Conservation (phyloP, 345 rosid species). For the Bretschneidera sinensis region DNA sequence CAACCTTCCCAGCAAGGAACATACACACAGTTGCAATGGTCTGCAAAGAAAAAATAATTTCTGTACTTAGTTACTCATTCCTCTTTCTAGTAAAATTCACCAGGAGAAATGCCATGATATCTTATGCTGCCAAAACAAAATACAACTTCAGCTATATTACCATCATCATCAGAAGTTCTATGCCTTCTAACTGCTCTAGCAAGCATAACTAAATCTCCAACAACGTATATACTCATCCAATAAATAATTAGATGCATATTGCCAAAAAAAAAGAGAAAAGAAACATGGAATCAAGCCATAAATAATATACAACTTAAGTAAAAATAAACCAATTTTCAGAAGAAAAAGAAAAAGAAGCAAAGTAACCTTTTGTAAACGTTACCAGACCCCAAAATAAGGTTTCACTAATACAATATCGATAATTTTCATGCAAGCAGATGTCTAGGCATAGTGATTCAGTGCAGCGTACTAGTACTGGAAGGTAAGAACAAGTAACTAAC, state of each 20-base stretch:
- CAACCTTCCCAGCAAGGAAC: conserved; percentile 87
- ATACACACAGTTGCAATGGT: conserved; percentile 73
- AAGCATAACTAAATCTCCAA: background rate
- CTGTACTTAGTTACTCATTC: background rate
- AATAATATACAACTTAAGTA: background rate
- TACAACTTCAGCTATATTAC: background rate
- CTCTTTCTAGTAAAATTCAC: background rate
- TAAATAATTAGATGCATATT: background rate
- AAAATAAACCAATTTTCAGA: background rate
- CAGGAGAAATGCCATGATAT: background rate
- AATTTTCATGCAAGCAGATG: too few species aligned
- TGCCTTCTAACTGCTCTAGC: background rate
- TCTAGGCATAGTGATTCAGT: too few species aligned
- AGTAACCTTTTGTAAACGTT: background rate
- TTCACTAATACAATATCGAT: too few species aligned
- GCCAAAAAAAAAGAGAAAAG: background rate
- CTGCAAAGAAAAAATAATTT: conserved; percentile 29
- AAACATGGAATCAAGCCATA: conserved; percentile 5
- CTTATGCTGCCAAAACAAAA: background rate
- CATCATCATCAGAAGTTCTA: background rate
- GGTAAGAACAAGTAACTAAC: background rate
- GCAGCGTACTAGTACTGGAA: background rate
- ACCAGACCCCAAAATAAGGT: background rate
- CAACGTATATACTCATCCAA: conserved; percentile 2
- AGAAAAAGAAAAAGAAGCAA: background rate